Base-by-base conservation (phyloP, 495 filamentous ascomycete species). In the Clavariopsis aquatica region DNA sequence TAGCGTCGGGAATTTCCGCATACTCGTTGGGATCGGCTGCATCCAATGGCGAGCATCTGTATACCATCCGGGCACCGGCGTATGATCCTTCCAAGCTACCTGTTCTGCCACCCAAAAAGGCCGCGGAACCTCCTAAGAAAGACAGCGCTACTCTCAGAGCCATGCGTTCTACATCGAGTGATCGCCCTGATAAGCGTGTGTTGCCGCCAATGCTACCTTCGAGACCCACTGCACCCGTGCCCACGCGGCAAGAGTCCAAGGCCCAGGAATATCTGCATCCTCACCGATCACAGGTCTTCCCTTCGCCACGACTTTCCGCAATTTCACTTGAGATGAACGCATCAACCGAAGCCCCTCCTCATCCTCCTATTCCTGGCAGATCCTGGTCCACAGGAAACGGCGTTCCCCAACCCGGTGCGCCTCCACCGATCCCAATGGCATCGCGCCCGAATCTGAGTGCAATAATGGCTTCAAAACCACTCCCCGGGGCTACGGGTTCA, bases 371-470 rank as follows among this genome's bases (percentile, higher is more conserved):
- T 22, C 73, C 70, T 20, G 38, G 38, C 3, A 43, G 38, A n/a
- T 43, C 38, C n/a, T 43, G 38, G 38, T 10, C 38, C n/a, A 43
- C 38, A 43, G 38, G 38, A 2, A 22, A 64, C 8, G 68, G 24
- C 31, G 24, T 15, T 6, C 12, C 55, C 23, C 41, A 24, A 9
- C 41, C 62, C 17, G 53, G 69, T 3, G 56, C 57, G 0, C 75
- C 85, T 9, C 85, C 86, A 5, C 85, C 85, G 2, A 73, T 88
- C 24, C 86, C 85, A 7, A 62, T 78, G 41, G 73, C 76, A 28
- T 83, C 85, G 36, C 79, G 83, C n/a, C 85, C 85, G 1, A 80
- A 87, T 69, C 75, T 87, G 8, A 79, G 80, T 2, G 79, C 81
- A 51, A 71, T 84, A 2, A 75, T 80, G 65, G 79, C 80, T 12